phyloP scores from a whole-genome alignment of 768 basidiomycete genomes.

The Suillus paluster region DNA sequence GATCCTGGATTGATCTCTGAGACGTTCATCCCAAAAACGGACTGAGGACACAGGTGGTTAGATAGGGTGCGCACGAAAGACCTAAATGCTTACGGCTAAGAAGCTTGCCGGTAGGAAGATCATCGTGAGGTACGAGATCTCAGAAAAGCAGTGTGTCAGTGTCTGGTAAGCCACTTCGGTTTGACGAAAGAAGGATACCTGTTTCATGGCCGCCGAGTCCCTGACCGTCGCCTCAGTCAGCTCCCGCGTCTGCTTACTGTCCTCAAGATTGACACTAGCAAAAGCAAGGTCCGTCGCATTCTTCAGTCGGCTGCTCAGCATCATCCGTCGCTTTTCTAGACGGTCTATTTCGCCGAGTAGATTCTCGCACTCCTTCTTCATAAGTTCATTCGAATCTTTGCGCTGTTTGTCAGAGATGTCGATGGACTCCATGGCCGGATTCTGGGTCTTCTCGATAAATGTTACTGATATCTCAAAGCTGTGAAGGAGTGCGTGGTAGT shows the following conservation, averaged over 20 bases:
- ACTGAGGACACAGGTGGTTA: constrained; percentile 30
- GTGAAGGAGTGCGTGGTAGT: constrained; percentile 55
- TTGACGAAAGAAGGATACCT: constrained; percentile 17
- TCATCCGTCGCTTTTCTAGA: constrained; percentile 40
- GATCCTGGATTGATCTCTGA: constrained; percentile 42
- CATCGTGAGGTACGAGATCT: constrained; percentile 59
- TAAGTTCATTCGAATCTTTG: constrained; percentile 30
- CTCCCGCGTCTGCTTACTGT: constrained; percentile 54
- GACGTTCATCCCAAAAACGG: constrained; percentile 62
- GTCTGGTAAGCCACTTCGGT: constrained; percentile 27
- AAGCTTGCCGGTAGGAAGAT: constrained; percentile 63
- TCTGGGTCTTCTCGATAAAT: constrained; percentile 52
- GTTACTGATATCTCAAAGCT: constrained; percentile 57
- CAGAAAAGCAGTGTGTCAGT: not conserved
- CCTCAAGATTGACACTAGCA: constrained; percentile 59
- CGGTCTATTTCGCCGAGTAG: constrained; percentile 55
- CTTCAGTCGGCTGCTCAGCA: constrained; percentile 34
- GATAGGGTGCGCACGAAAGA: not conserved
- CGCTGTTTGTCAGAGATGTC: constrained; percentile 20
- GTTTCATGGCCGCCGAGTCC: constrained; percentile 47
- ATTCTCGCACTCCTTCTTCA: constrained; percentile 52
- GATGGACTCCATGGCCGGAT: constrained; percentile 48
- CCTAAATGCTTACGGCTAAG: constrained; percentile 25
- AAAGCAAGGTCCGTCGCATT: constrained; percentile 49
- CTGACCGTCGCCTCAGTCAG: constrained; percentile 51